These are phyloP conservation scores for Venturia carpophila DNA, from an alignment of 2,329 filamentous ascomycete genomes.

Conservation along the genomic window DNA sequence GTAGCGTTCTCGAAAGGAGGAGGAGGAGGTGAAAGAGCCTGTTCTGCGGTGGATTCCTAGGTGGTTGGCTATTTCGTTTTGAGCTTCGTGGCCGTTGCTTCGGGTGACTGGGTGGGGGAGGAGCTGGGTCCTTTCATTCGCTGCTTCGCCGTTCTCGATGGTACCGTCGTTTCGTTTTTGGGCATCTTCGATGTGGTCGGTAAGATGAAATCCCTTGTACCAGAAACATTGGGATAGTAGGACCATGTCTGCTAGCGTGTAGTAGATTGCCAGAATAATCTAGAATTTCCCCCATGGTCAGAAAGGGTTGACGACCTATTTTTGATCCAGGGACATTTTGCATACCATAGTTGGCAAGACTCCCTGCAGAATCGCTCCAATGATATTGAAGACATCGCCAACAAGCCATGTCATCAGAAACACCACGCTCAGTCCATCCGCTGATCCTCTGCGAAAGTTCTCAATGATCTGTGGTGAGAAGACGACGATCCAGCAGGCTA, in stretches of 20 bases:
- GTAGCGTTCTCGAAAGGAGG: conserved; percentile 24
- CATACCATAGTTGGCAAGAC: conserved; percentile 84
- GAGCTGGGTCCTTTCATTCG: conserved; percentile 35
- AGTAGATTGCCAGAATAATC: conserved; percentile 88
- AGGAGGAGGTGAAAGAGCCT: not conserved
- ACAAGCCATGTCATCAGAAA: conserved; percentile 91
- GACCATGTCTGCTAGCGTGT: conserved; percentile 85
- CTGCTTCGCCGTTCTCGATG: conserved; percentile 23
- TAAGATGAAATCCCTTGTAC: conserved; percentile 68
- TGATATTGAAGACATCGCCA: conserved; percentile 94
- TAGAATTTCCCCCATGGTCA: conserved; percentile 25
- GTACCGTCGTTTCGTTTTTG: conserved; percentile 20
- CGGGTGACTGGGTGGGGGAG: conserved; percentile 20
- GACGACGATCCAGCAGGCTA: conserved; percentile 96
- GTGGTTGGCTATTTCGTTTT: not conserved
- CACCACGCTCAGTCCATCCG: conserved; percentile 80
- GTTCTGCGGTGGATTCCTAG: conserved; percentile 26
- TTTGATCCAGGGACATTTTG: not conserved
- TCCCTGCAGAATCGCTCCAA: conserved; percentile 80
- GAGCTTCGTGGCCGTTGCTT: not conserved
- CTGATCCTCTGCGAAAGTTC: conserved; percentile 69
- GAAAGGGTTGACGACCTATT: too few relatives aligned
- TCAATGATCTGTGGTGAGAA: conserved; percentile 96
- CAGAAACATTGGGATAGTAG: conserved; percentile 88
- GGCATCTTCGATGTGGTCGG: conserved; percentile 27